phyloP scores from a whole-genome alignment of 78 protist genomes.

The Creolimax fragrantissima region DNA sequence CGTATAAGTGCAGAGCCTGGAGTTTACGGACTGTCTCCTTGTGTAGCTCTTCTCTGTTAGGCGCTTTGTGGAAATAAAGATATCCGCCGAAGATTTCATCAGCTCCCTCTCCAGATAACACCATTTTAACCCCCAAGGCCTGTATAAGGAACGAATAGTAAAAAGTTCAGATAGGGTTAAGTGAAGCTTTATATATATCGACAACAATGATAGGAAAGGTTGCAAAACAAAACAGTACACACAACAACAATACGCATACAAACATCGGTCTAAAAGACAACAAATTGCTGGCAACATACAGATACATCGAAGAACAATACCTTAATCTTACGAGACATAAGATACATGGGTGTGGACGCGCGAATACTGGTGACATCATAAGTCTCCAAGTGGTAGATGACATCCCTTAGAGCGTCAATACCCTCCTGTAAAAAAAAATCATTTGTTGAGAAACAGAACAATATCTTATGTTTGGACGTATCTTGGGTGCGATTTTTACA shows the following conservation, averaged over 20 bases:
- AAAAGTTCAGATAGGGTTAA: too few species aligned
- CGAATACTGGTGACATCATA: constrained; percentile 83
- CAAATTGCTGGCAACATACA: too few species aligned
- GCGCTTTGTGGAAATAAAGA: constrained; percentile 79
- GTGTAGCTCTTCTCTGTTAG: constrained; percentile 58
- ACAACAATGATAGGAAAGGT: too few species aligned
- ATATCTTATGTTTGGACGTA: too few species aligned
- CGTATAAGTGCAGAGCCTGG: constrained; percentile 48
- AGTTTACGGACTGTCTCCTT: constrained; percentile 56
- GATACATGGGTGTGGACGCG: constrained; percentile 79
- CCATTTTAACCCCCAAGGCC: constrained; percentile 81
- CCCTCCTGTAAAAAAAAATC: constrained; percentile 50
- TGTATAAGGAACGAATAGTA: too few species aligned
- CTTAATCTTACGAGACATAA: constrained; percentile 67
- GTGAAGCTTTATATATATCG: too few species aligned
- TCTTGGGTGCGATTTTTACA: too few species aligned
- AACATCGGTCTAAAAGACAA: too few species aligned
- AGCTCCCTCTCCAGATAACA: constrained; percentile 82
- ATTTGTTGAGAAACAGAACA: not conserved
- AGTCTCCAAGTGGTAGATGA: constrained; percentile 70
- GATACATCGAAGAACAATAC: too few species aligned
- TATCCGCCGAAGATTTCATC: constrained; percentile 76
- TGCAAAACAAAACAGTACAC: too few species aligned
- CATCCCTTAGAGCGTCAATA: constrained; percentile 68
- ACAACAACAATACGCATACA: too few species aligned